Evolutionary conservation across 805 yeast species (phyloP).

Genomic region (Peterozyma toletana): DNA sequence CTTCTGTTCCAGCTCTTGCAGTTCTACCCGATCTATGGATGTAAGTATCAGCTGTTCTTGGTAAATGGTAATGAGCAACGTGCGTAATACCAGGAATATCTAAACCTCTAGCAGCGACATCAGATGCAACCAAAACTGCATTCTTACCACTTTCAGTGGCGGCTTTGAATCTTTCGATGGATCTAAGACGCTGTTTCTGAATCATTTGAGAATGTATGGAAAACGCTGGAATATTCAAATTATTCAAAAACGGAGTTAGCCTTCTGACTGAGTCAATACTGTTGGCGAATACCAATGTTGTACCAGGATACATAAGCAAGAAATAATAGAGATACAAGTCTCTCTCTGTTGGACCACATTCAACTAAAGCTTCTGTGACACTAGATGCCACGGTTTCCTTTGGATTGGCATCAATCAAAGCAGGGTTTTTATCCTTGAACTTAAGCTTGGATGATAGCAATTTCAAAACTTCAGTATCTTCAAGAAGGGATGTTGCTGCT

Average conservation of each 20-base stretch:
- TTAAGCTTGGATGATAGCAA: constrained; percentile 63
- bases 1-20: constrained; percentile 91
- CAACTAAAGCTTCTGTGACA: constrained; percentile 80
- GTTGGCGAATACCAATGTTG: constrained; percentile 86
- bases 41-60: constrained; percentile 89
- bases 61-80: constrained; percentile 93
- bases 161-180: constrained; percentile 72
- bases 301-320: constrained; percentile 77
- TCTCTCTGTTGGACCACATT: constrained; percentile 85
- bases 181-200: constrained; percentile 84
- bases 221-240: constrained; percentile 59
- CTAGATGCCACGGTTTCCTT: constrained; percentile 67
- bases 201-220: constrained; percentile 91
- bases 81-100: constrained; percentile 89
- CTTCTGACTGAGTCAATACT: constrained; percentile 94
- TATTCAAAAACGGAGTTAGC: constrained; percentile 65
- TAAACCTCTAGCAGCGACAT: constrained; percentile 97
- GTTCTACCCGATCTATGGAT: constrained; percentile 97
- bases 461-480: constrained; percentile 53
- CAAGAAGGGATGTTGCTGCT: constrained; percentile 28
- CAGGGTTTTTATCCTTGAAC: constrained; percentile 62
- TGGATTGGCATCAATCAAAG: constrained; percentile 80
- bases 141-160: constrained; percentile 41
- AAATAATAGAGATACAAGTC: constrained; percentile 89
- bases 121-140: constrained; percentile 83